Base-by-base conservation (phyloP, 257 asterid genomes). In the Jasminum sambac region DNA sequence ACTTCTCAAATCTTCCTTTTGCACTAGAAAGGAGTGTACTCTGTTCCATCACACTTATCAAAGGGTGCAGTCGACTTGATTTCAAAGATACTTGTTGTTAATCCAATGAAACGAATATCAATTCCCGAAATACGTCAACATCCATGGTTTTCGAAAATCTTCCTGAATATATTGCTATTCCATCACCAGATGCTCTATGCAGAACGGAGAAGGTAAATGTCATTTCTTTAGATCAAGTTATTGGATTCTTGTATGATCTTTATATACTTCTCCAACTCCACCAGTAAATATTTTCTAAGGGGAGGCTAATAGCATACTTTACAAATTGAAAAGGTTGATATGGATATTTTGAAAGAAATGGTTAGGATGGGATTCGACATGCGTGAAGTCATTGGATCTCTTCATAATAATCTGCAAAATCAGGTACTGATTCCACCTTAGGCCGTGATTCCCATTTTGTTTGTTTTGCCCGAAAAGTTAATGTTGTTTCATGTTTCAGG, bases 31-130 rank as follows among this genome's bases (percentile, higher is more conserved):
- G 92, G 92, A 64, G 79, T 69, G 41, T 86, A 83, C 75, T 74
- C 80, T 8, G 40, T 75, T 64, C 74, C 89, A 23, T 80, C 77
- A 26, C 87, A 81, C 67, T 76, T 83, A 72, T 82, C 89, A 21
- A 77, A 66, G 17, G 59, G 77, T 39, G 90, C 90, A 43, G 80
- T 64, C 16, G 88, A 89, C 74, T 69, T 86, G 84, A 86, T 86
- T 30, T 72, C 89, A 50, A 80, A 84, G 65, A 86, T 89, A 42
- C 90, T 89, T 26, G 79, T 87, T 1, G 87, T 87, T 21, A 86
- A 89, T 74, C 91, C 93, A 58, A 79, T 84, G 74, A 82, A 71
- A 43, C 90, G 96, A n/a, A 83, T 89, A 43, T 64, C 92, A 4
- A 81, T 89, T 37, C 86, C 87, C 57, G 90, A 83, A 71, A 86